Evolutionary conservation across 208 protist genomes (phyloP).

Genomic region (Leishmania mexicana): DNA sequence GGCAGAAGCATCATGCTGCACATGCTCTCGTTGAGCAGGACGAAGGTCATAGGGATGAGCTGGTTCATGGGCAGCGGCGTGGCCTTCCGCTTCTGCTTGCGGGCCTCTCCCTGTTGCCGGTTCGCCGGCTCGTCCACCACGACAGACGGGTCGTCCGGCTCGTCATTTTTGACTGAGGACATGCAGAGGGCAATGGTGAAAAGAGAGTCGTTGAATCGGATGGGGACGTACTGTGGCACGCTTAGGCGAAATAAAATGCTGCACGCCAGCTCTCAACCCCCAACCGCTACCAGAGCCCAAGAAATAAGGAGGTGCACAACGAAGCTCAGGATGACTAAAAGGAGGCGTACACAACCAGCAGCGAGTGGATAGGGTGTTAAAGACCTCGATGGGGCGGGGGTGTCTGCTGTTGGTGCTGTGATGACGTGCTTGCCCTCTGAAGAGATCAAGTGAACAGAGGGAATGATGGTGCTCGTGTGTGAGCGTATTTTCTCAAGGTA

Average conservation of each 20-base stretch:
- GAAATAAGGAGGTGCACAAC: neutral
- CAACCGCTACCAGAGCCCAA: neutral
- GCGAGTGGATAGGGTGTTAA: neutral
- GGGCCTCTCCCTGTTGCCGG: neutral
- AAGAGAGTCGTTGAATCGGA: neutral
- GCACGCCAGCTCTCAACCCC: neutral
- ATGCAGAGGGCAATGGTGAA: neutral
- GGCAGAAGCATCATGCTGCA: conserved; percentile 65
- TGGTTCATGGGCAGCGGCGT: conserved; percentile 64
- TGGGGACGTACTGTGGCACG: neutral
- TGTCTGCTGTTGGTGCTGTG: neutral
- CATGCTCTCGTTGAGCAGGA: conserved; percentile 67
- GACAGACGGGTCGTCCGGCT: neutral
- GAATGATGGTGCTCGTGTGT: neutral
- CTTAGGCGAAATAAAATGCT: neutral
- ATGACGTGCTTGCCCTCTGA: neutral
- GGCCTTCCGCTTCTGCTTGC: neutral
- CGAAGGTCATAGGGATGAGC: conserved; percentile 59
- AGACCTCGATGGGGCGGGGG: neutral
- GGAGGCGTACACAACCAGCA: neutral
- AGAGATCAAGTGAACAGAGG: neutral
- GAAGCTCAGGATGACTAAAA: neutral
- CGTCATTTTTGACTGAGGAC: neutral
- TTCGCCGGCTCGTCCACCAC: no score
- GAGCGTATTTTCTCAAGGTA: neutral